Evolutionary conservation across 306 rosid genomes (phyloP), one percentile per base, ranked within the genome.

Genomic region (Prunus mume): DNA sequence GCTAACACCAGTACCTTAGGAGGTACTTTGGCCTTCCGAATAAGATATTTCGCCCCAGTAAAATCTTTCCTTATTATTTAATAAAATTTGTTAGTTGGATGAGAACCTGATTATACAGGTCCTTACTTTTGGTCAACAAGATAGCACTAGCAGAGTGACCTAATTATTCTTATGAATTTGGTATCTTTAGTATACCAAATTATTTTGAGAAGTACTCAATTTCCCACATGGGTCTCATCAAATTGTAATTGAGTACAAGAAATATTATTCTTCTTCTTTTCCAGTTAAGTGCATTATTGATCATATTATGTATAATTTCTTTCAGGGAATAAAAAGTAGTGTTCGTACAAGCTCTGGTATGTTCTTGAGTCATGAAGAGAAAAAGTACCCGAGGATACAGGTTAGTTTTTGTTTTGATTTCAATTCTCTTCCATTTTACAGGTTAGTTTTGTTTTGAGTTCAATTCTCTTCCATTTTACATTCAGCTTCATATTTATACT

Each of bases 281-380:
- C 41, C 25, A 25, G 15, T 27, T 38, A 46, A 34, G 12, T 58
- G 3, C 41, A 11, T 77, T 13, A 6, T 54, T 18, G 34, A 38
- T 69, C 22, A 13, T 51, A 47, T 38, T 79, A 28, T 69, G 54
- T 22, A 24, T 24, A 65, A 69, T 41, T 80, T 79, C 77, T 78
- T 81, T 74, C 85, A 94, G 97, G 98, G 98, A 80, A 76, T 94
- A 68, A 90, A 86, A 83, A 94, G 97, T 83, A 80, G 87, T 55
- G 97, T 92, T 55, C 88, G 98, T 84, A 94, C 98, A 66, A 94
- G 98, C 86, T 92, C 97, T 79, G 98, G 98, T 63, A 94, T 92
- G 98, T 94, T 94, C 87, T 77, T 94, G 76, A 85, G 51, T 76
- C 51, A 61, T 49, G 89, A 84, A 34, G 97, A 94, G 82, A 92